Evolutionary conservation across 345 rosid genomes (phyloP).

Genomic region (thale cress (Arabidopsis thaliana)): TAIR10.1 NC_003071.7:10782501-10783000

Average conservation of each 20-base stretch:
- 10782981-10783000: conserved; percentile 82
- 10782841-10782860: conserved; percentile 83
- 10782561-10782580: conserved; percentile 93
- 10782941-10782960: conserved; percentile 94
- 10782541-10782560: conserved; percentile 85
- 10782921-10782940: conserved; percentile 96
- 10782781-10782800: conserved; percentile 19
- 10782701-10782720: conserved; percentile 9
- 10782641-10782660: conserved; percentile 61
- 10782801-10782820: conserved; percentile 91
- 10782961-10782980: conserved; percentile 80
- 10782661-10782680: conserved; percentile 11
- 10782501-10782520: conserved; percentile 92
- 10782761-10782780: conserved; percentile 13
- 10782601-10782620: conserved; percentile 86
- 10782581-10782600: conserved; percentile 87
- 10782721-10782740: conserved; percentile 1
- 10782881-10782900: conserved; percentile 75
- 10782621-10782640: conserved; percentile 92
- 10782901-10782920: conserved; percentile 79
- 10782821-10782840: conserved; percentile 88
- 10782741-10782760: conserved; percentile 7
- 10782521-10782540: conserved; percentile 80
- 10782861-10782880: conserved; percentile 95
- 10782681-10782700: conserved; percentile 24